Base-by-base conservation (phyloP, 768 basidiomycete genomes). In the Amanita muscaria region DNA sequence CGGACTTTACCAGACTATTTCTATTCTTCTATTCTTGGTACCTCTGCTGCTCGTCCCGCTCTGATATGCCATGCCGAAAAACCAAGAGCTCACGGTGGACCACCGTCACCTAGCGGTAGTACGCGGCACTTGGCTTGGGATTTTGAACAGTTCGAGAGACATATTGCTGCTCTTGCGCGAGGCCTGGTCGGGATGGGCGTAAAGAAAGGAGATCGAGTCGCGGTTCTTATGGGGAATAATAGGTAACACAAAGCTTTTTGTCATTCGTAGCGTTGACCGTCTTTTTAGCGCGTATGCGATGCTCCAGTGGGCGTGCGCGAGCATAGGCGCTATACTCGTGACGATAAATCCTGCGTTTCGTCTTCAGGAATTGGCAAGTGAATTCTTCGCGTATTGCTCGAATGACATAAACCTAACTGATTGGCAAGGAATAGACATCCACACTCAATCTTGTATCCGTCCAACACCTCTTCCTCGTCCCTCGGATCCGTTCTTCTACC, bases 241-340 rank as follows among this genome's bases (percentile, higher is more conserved):
- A 90, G 88, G 88, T 85, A 51, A 27, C 19, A 4, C 10, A 9
- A 3, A 12, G 10, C 3, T 18, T 24, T 32, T 65, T 51, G 3
- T 14, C 8, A 7, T n/a, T 34, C 35, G 47, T 40, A 18, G 36
- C 29, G 14, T 14, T 18, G 9, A 8, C 10, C 5, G 38, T 27
- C 15, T 42, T 24, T 40, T 49, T 49, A 88, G 87, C 55, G 69
- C 84, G 14, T 91, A 91, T 57, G 86, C 86, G 0, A 69, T 75
- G 65, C 63, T 89, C 18, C 88, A 91, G 53, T 89, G 86, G 88
- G 88, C 88, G 3, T 85, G 83, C 47, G 84, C 86, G n/a, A 77
- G 76, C 40, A 72, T 88, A 47, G 88, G 88, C n/a, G 87, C 84
- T 10, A 78, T 89, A 43, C 62, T 89, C 27, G 86, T 85, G 16